Conservation (phyloP, 1,139 yeast species). For the Hemisphaericaspora xylofermentans region DNA sequence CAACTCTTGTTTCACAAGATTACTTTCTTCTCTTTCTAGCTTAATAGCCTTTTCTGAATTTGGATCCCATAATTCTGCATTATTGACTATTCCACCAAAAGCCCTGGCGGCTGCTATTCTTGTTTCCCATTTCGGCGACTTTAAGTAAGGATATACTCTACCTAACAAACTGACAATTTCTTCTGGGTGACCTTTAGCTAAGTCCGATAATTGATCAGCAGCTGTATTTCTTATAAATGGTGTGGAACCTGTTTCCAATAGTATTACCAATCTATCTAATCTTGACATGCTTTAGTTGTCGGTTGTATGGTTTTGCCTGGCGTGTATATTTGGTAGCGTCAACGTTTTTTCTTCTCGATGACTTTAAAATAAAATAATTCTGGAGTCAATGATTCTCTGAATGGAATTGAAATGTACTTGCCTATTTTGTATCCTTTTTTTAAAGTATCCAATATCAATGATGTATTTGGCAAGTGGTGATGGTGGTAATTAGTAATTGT, state of each 20-base stretch:
- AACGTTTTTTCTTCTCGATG: conserved; percentile 1
- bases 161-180: conserved; percentile 82
- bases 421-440: too few species aligned
- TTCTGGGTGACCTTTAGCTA: conserved; percentile 93
- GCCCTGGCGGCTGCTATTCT: conserved; percentile 94
- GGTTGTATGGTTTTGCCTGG: not conserved
- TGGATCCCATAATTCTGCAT: conserved; percentile 85
- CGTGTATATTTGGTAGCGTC: conserved; percentile 1
- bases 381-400: too few species aligned
- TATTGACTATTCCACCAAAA: conserved; percentile 85
- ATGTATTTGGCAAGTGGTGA: too few species aligned
- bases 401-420: too few species aligned
- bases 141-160: conserved; percentile 85
- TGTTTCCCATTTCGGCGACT: conserved; percentile 91
- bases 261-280: conserved; percentile 70
- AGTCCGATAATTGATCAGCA: conserved; percentile 93
- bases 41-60: conserved; percentile 39
- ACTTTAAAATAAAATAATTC: too few species aligned
- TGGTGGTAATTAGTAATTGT: too few species aligned
- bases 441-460: too few species aligned
- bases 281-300: conserved; percentile 43
- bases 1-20: conserved; percentile 18
- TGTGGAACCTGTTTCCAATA: conserved; percentile 93
- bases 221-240: conserved; percentile 93
- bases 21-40: conserved; percentile 20